Evolutionary conservation across 352 stramenopile genomes (phyloP).

Genomic region (Globisporangium acanthophoron): DNA sequence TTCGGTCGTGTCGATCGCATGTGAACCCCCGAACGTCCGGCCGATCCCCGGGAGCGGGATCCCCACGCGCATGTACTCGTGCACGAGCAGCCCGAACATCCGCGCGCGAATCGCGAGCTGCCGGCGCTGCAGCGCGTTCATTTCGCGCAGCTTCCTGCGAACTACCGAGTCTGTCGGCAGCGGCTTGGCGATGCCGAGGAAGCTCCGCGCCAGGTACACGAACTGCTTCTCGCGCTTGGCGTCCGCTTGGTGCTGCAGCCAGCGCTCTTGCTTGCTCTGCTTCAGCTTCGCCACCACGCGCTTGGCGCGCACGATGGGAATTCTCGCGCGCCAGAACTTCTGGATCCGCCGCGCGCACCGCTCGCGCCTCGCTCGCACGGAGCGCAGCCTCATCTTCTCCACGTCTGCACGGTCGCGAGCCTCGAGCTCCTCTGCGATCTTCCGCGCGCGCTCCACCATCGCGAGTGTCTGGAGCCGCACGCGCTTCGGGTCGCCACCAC

Average conservation of each 20-base stretch:
- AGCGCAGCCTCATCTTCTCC: constrained; percentile 32
- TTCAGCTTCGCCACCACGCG: constrained; percentile 15
- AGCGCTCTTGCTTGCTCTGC: constrained; percentile 26
- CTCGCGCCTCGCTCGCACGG: constrained; percentile 22
- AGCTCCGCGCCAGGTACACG: constrained; percentile 28
- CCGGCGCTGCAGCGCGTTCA: constrained; percentile 41
- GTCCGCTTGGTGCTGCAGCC: constrained; percentile 35
- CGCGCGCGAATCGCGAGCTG: constrained; percentile 42
- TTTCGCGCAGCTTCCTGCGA: constrained; percentile 31
- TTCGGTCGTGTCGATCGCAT: constrained; percentile 38
- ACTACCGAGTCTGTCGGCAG: constrained; percentile 38
- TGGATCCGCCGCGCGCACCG: constrained; percentile 36
- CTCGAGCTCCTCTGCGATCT: constrained; percentile 27
- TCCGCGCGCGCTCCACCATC: constrained; percentile 34
- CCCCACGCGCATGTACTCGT: constrained; percentile 59
- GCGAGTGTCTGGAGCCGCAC: constrained; percentile 30
- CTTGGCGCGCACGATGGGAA: constrained; percentile 29
- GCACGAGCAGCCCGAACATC: constrained; percentile 46
- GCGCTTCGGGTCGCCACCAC: constrained; percentile 21
- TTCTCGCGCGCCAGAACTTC: constrained; percentile 36
- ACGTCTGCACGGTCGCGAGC: constrained; percentile 39
- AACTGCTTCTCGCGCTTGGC: constrained; percentile 23
- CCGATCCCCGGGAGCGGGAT: constrained; percentile 50
- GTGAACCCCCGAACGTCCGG: constrained; percentile 13
- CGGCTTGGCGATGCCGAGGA: constrained; percentile 30